Evolutionary conservation across 805 yeast genomes (phyloP), one percentile per base, ranked within the genome.

Genomic region (Saturnispora kantuleensis): DNA sequence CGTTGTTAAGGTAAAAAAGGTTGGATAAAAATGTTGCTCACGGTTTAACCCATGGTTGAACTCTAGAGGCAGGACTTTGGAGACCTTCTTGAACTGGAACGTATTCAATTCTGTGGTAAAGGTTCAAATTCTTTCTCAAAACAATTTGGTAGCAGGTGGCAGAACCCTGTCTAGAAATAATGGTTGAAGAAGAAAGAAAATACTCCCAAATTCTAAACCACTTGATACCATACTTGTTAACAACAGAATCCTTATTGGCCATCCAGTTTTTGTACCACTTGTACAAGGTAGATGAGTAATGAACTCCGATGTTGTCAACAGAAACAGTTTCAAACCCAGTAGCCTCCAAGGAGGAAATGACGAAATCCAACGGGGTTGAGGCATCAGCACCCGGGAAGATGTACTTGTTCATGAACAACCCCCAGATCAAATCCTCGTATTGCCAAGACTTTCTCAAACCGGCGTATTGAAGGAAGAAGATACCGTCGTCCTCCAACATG

Each of bases 351-450:
- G 75, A 69, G 50, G 82, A 75, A 49, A 80, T 71, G 51, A 86
- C 90, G 59, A 84, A 88, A 48, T 86, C 86, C 55, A 88, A 74
- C 33, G 96, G 96, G 46, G 96, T 88, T 6, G 95, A 85, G 39
- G 96, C 96, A 68, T 87, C 96, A 42, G 96, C 96, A 67, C 96
- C 96, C 37, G 96, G 96, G 86, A 87, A 87, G 62, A 87, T 82
- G 67, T 85, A 87, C 72, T 85, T 87, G 78, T 88, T 87, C 96
- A 87, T 88, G 67, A 87, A 87, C 62, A 88, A 71, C 56, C 96
- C 96, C 96, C 96, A 87, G 65, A 79, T 72, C 58, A 87, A 74
- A 65, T 87, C 96, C 69, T 87, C 96, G 66, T 85, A 87, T 69
- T 87, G 96, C 96, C 96, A 87, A 47, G 75, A 71, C 69, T 87